Base-by-base conservation (phyloP, 805 yeast species). In the Monosporozyma aquatica region DNA sequence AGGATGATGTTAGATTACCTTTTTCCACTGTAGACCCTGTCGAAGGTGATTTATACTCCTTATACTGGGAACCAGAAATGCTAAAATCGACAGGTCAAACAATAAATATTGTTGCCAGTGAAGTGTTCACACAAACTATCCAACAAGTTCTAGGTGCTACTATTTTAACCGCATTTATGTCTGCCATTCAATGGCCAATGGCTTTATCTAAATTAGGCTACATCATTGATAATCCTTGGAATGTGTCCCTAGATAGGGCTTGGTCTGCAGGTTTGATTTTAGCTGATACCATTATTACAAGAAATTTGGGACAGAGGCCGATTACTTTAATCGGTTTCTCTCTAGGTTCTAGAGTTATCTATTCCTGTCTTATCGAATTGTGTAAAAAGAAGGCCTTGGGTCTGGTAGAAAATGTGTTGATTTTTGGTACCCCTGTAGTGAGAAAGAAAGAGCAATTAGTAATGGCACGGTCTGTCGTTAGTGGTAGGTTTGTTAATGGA, bases 21-120 rank as follows among this genome's bases (percentile, higher is more conserved):
- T 92, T 89, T 58, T 84, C 95, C 1, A 92, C 98, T 0, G 84
- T 92, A 7, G 98, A 94, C 57, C 98, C 98, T 0, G 86, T 90
- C 0, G 87, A 90, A 90, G 99, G 99, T 14, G 99, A 92, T 59
- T 65, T 92, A 51, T 85, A 82, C 53, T 87, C 97, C 0, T 69
- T 92, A 6, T 67, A 85, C 38, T 92, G 98, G 98, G 99, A 92
- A 62, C 99, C 99, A 0, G 98, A 92, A 51, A 86, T 92, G 92
- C 76, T 92, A 54, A 81, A 78, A 47, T 83, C 95, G 43, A 87
- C 85, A 75, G 99, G 99, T 58, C 97, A 92, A 62, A 92, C 98
- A 0, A 90, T 92, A 49, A 77, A 78, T 48, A 89, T 92, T 53
- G 71, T 92, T 44, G 98, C 98, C 0, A 83, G 90, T 32, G 99